Conservation (phyloP, 345 rosid species). For the Rhodomyrtus tomentosa region DNA sequence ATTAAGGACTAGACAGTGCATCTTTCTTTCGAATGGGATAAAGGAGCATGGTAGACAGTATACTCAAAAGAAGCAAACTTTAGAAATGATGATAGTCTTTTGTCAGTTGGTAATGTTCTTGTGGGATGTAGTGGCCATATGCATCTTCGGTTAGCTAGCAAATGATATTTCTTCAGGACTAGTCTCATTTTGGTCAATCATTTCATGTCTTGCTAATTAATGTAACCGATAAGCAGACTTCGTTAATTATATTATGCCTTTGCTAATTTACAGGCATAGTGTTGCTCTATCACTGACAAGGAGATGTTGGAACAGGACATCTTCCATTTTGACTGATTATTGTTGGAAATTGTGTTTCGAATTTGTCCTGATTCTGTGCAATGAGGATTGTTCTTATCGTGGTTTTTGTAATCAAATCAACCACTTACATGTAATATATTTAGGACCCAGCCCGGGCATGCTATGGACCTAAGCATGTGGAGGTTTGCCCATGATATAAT, state of each 20-base stretch:
- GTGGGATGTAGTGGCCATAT: not conserved
- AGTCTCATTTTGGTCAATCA: not conserved
- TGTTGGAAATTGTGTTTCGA: not conserved
- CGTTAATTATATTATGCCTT: not conserved
- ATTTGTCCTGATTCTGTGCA: not conserved
- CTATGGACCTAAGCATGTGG: slow-evolving; percentile 97
- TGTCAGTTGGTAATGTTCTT: not conserved
- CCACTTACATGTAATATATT: not conserved
- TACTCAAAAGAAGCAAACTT: not conserved
- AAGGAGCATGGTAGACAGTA: not conserved
- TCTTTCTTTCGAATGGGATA: not conserved
- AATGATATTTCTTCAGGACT: not conserved
- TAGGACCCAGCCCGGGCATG: slow-evolving; percentile 85
- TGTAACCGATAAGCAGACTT: not conserved
- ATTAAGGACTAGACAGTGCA: not conserved
- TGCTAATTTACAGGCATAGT: slow-evolving; percentile 46
- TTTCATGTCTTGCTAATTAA: not conserved
- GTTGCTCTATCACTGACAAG: not conserved
- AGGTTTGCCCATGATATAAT: slow-evolving; percentile 90
- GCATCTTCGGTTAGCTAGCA: not conserved
- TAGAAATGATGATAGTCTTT: too few relatives aligned
- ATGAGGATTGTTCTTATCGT: not conserved
- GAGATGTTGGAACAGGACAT: not conserved
- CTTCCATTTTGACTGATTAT: not conserved
- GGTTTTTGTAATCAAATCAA: not conserved